Percentiles rank a stretch among this genome's conserved stretches.
Conservation (phyloP, 2,329 filamentous ascomycete species). For the Ophiostoma perfectum region DNA sequence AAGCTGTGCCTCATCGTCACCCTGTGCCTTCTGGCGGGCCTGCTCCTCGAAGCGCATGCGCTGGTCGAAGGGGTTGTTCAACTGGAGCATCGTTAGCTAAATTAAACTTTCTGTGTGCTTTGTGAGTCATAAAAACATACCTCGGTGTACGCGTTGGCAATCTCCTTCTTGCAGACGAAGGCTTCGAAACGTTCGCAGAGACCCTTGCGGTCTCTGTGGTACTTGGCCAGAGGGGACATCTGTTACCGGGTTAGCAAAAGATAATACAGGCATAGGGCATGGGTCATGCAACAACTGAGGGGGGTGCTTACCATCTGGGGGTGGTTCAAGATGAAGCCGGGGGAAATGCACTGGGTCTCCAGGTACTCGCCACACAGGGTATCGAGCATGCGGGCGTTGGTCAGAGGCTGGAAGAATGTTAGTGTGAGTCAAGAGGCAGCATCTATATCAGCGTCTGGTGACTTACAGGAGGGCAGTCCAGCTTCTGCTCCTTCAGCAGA, state of each 20-base stretch:
- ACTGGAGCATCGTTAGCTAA: slow-evolving; percentile 33
- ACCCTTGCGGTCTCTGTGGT: slow-evolving; percentile 73
- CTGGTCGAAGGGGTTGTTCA: slow-evolving; percentile 96
- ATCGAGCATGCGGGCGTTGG: slow-evolving; percentile 94
- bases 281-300: no score
- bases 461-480: slow-evolving; percentile 68
- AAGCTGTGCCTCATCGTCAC: slow-evolving; percentile 93
- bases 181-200: slow-evolving; percentile 96
- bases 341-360: slow-evolving; percentile 66
- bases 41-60: slow-evolving; percentile 90
- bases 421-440: background rate
- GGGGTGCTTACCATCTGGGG: slow-evolving; percentile 26
- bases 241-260: slow-evolving; percentile 34
- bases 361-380: slow-evolving; percentile 92
- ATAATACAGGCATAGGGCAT: no score
- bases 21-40: slow-evolving; percentile 88
- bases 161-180: slow-evolving; percentile 44
- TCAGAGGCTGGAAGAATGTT: slow-evolving; percentile 53
- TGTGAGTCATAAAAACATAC: background rate
- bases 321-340: slow-evolving; percentile 28
- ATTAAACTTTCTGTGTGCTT: background rate
- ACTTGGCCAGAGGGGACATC: slow-evolving; percentile 97
- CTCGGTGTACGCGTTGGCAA: slow-evolving; percentile 88
- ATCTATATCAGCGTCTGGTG: background rate
- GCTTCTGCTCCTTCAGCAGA: slow-evolving; percentile 80